A percentile compares a stretch with the other conserved stretches of the same genome.
These are phyloP conservation scores for Tinospora cordifolia DNA, from an alignment of 164 flowering plant genomes.

Conservation along the genomic window DNA sequence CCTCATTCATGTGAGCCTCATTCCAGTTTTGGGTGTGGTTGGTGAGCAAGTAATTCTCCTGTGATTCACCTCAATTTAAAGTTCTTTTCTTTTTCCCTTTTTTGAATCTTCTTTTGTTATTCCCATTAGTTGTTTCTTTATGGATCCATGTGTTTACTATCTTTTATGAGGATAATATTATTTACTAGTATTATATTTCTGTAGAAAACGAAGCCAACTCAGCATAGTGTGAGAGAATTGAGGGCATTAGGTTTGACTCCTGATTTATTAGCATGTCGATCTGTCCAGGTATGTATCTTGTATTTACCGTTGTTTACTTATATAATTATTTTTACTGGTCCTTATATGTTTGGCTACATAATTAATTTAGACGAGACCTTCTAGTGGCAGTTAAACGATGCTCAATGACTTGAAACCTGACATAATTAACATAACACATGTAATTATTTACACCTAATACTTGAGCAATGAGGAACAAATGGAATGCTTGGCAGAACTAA, in stretches of 20 bases:
- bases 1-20: constrained; percentile 89
- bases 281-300: constrained; percentile 55
- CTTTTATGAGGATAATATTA: background rate
- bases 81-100: background rate
- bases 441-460: too few relatives aligned
- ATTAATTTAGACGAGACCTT: too few relatives aligned
- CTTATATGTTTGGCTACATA: background rate
- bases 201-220: constrained; percentile 99
- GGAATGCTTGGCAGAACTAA: too few relatives aligned
- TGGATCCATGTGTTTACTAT: background rate
- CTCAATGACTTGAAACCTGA: too few relatives aligned
- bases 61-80: constrained; percentile 9
- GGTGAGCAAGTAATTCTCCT: too few relatives aligned
- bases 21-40: constrained; percentile 95
- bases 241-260: constrained; percentile 96
- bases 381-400: too few relatives aligned
- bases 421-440: too few relatives aligned
- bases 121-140: background rate
- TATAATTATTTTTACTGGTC: background rate
- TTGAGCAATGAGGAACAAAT: too few relatives aligned
- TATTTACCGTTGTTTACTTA: background rate
- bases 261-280: constrained; percentile 85
- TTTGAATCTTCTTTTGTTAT: background rate
- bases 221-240: constrained; percentile 91
- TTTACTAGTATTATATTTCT: constrained; percentile 1